Base-by-base conservation (phyloP, 148 eudicot species). In the Arbutus unedo region DNA sequence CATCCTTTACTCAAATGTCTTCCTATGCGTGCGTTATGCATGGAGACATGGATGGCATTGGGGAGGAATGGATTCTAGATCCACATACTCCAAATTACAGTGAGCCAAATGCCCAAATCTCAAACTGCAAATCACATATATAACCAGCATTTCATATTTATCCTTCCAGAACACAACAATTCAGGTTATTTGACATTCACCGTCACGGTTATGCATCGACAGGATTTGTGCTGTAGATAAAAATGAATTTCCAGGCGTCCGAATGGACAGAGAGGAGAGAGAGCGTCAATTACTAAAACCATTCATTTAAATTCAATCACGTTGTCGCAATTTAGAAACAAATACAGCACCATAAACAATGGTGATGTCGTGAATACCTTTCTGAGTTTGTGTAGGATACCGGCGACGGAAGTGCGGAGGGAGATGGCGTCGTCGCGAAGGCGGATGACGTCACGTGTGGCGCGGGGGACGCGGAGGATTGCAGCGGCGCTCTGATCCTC, bases 401-500 rank as follows among this genome's bases (percentile, higher is more conserved):
- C 79, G 48, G 94, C 91, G 59, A 93, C 94, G 6, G 97, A 91
- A 1, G 90, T 87, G 48, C 99, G 98, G 43, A 96, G 92, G 2
- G 95, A 87, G 50, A 90, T 62, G 18, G 98, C 98, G 74, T 96
- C 98, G 54, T 96, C 99, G 9, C 98, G 94, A 76, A 96, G 93
- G 78, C 98, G 95, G 74, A 91, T 68, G 76, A 94, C 97, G 66
- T 96, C 98, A 15, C 99, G 97, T 0, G 95, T 88, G 84, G 99
- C 98, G n/a, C 98, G 94, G 59, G 99, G 99, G 15, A 96, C 95
- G 6, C 99, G 99, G 80, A 94, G 92, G 80, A 96, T 86, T 6
- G 99, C 93, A 48, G 94, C 92, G 72, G 97, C 86, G 84, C 98
- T 93, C 81, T 96, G 99, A 81, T 96, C 98, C 82, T 96, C 98